These are phyloP conservation scores for Persicaria tinctoria DNA, from an alignment of 148 eudicot genomes.

Conservation along the genomic window DNA sequence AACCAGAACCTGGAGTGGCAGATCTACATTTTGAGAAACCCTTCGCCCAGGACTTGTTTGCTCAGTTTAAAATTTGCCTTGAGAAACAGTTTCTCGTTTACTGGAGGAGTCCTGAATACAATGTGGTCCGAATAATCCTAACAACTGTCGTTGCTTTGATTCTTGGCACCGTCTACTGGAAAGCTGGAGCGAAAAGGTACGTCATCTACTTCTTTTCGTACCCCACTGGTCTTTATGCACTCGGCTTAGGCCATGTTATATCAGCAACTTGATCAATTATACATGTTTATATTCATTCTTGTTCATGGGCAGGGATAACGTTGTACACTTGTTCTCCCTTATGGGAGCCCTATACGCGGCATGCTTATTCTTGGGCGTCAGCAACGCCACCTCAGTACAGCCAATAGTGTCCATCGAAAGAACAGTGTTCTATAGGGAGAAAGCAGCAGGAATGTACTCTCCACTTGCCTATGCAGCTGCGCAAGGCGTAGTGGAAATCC, in stretches of 20 bases:
- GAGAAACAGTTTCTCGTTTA: slow-evolving; percentile 73
- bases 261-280: not conserved
- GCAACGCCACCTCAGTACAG: slow-evolving; percentile 78
- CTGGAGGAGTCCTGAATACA: slow-evolving; percentile 84
- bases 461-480: slow-evolving; percentile 77
- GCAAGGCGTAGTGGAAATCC: slow-evolving; percentile 83
- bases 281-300: not conserved
- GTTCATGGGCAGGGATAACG: slow-evolving; percentile 40
- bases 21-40: slow-evolving; percentile 47
- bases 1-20: slow-evolving; percentile 49
- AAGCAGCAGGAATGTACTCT: slow-evolving; percentile 92
- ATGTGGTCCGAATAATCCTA: slow-evolving; percentile 70
- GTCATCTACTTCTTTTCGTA: not conserved
- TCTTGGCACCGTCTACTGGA: slow-evolving; percentile 73
- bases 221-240: no score
- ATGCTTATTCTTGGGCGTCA: slow-evolving; percentile 68
- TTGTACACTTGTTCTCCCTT: slow-evolving; percentile 44
- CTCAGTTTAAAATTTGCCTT: slow-evolving; percentile 60
- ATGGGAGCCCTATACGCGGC: slow-evolving; percentile 69
- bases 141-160: slow-evolving; percentile 50
- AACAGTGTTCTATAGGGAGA: slow-evolving; percentile 85
- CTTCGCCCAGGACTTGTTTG: slow-evolving; percentile 42
- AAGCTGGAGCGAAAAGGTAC: slow-evolving; percentile 68
- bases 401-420: slow-evolving; percentile 80
- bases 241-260: no score